Evolutionary conservation across 2,329 filamentous ascomycete genomes (phyloP).

Genomic region (Emericellopsis atlantica): DNA sequence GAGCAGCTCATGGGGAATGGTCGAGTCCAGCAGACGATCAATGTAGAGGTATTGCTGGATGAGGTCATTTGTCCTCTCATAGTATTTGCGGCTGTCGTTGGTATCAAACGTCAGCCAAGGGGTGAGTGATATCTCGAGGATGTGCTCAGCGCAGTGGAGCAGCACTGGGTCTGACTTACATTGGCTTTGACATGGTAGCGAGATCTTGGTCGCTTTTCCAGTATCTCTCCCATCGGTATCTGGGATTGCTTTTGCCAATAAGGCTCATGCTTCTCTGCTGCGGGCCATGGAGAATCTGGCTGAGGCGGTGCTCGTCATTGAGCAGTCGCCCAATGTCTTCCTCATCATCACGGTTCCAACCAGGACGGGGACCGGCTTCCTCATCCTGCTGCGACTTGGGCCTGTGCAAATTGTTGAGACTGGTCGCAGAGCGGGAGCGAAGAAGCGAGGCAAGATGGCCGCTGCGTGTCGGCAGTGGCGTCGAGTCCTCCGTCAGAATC

Average conservation of each 20-base stretch:
- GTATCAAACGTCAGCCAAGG: not conserved
- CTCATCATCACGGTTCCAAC: conserved; percentile 4
- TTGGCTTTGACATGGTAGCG: conserved; percentile 54
- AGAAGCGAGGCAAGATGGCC: conserved; percentile 24
- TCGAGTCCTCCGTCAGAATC: conserved; percentile 8
- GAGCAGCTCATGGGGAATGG: conserved; percentile 80
- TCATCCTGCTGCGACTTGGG: conserved; percentile 15
- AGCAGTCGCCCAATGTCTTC: conserved; percentile 31
- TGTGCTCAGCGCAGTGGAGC: conserved; percentile 1
- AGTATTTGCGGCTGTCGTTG: conserved; percentile 56
- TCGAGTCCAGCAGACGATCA: conserved; percentile 79
- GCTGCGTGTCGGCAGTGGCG: conserved; percentile 19
- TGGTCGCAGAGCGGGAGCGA: conserved; percentile 22
- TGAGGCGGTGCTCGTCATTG: conserved; percentile 45
- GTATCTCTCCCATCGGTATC: conserved; percentile 78
- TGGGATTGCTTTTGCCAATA: conserved; percentile 77
- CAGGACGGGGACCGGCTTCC: conserved; percentile 9
- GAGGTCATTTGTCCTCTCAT: conserved; percentile 78
- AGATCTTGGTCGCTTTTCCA: conserved; percentile 73
- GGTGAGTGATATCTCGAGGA: not conserved
- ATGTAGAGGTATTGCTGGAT: conserved; percentile 92
- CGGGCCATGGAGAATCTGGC: conserved; percentile 48
- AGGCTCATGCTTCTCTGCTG: conserved; percentile 74
- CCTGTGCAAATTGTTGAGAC: conserved; percentile 10
- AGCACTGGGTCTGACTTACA: conserved; percentile 29